Base-by-base conservation (phyloP, 2,329 filamentous ascomycete genomes). In the Aspergillus sp. region DNA sequence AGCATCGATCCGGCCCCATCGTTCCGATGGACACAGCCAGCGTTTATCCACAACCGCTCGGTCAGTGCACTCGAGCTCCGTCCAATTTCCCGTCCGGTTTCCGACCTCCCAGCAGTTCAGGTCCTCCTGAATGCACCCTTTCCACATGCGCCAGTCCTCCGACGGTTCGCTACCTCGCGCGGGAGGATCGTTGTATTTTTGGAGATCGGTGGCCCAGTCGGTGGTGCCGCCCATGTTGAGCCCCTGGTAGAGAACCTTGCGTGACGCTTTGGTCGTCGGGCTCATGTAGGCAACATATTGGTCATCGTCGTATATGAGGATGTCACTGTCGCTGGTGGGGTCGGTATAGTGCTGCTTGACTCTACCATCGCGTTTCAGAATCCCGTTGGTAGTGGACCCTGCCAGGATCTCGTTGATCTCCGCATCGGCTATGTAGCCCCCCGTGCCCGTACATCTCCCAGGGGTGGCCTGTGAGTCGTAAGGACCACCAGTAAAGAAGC, bases 371-470 rank as follows among this genome's bases (percentile, higher is more conserved):
- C 21, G 16, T 21, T 51, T 45, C 32, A 50, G 29, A 66, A 53
- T 43, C 14, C 71, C 61, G 3, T 59, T 16, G 38, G 42, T 25
- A 25, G 19, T 45, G 4, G 40, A n/a, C 17, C 23, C 42, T 21
- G 17, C 13, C 11, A n/a, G 11, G 44, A 46, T 46, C 44, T 46
- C 11, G n/a, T 31, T 20, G n/a, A 78, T 76, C 62, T 78, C 75
- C 1, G 69, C 66, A 45, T 75, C 58, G 3, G 72, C 58, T 5
- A 77, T 64, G 50, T 76, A 76, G 2, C 75, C 75, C 1, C 52
- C 56, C 0, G 70, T 74, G 4, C 44, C 57, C 1, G 75, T 78
- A 55, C 74, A 78, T 3, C 34, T 32, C 1, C 73, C 75, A 5
- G 53, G 45, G 1, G 46, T 44, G 0, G 72, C 25, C n/a, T n/a